phyloP scores from a whole-genome alignment of 345 rosid species.

The Gossypium thurberi region DNA sequence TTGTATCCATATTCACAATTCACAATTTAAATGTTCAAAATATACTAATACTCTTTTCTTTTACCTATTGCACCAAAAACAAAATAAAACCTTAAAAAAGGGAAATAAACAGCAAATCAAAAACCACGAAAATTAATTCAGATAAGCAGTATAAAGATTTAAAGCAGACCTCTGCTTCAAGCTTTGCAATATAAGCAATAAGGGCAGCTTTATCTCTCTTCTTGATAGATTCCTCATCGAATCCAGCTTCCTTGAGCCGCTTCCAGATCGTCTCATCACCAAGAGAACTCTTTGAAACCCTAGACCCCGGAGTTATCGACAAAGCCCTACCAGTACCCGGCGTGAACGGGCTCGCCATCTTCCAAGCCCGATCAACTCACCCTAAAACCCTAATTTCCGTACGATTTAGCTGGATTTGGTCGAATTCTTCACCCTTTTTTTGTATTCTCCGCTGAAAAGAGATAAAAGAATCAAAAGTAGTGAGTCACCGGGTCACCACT shows the following conservation, averaged over 20 bases:
- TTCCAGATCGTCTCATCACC: constrained; percentile 67
- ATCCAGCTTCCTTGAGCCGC: constrained; percentile 82
- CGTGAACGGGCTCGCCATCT: constrained; percentile 64
- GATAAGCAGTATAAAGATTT: neutral
- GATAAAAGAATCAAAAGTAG: neutral
- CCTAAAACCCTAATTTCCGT: constrained; percentile 14
- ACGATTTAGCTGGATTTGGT: neutral
- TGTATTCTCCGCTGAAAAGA: neutral
- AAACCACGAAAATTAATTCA: neutral
- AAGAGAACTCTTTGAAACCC: constrained; percentile 58
- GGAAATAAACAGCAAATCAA: neutral
- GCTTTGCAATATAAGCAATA: constrained; percentile 78
- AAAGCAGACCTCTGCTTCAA: constrained; percentile 71
- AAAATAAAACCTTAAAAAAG: neutral
- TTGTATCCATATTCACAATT: neutral
- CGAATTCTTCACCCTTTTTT: neutral
- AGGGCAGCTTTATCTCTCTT: constrained; percentile 82
- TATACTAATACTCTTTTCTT: neutral
- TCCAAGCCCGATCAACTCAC: constrained; percentile 10
- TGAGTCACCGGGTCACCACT: neutral
- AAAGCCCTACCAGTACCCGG: constrained; percentile 31
- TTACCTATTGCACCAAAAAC: neutral
- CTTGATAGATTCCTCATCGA: constrained; percentile 77
- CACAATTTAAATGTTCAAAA: neutral
- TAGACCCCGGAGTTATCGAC: constrained; percentile 47